Evolutionary conservation across 441 rosid species (phyloP), one percentile per base, ranked within the genome.

Genomic region (Hypseocharis bilobata): DNA sequence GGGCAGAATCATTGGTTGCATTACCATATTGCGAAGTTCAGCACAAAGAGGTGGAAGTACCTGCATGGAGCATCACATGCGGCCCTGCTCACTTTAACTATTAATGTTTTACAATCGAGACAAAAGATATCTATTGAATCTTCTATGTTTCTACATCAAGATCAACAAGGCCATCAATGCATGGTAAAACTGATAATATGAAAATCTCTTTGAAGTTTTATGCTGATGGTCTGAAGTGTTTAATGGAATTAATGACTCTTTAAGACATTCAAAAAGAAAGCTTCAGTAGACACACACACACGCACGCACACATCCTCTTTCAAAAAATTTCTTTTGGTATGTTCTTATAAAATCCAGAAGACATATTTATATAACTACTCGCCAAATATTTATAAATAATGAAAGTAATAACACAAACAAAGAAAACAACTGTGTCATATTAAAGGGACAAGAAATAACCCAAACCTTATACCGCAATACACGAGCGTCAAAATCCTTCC

Each of bases 401-500:
- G n/a, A 51, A 38, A 66, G 16, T 13, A 14, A 4, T 28, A 22
- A 6, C 45, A 52, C 3, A 60, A 6, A 27, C 20, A 69, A 29
- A 64, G 66, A 68, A 51, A 58, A 65, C 47, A 17, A 25, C 58
- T 23, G 44, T 45, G 64, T 3, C 59, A 60, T 3, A 72, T 40
- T 54, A 65, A 47, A 16, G 61, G 30, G 38, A n/a, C 23, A 36
- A 57, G 49, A 68, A 68, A 70, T 57, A 52, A 38, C 13, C 54
- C 84, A 66, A 74, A 93, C 99, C 99, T 93, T 93, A 75, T 85
- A 93, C 69, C 91, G 97, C 81, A 93, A 73, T 64, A 93, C 97
- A 59, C 99, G 99, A 16, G 90, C 77, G 72, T 87, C 99, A 77
- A 93, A 93, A 68, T 91, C 96, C 80, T 91, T 93, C 99, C 99